A percentile compares a stretch with the other conserved stretches of the same genome.
These are phyloP conservation scores for Dothidotthia symphoricarpi DNA, from an alignment of 2,329 filamentous ascomycete genomes.

Conservation along the genomic window DNA sequence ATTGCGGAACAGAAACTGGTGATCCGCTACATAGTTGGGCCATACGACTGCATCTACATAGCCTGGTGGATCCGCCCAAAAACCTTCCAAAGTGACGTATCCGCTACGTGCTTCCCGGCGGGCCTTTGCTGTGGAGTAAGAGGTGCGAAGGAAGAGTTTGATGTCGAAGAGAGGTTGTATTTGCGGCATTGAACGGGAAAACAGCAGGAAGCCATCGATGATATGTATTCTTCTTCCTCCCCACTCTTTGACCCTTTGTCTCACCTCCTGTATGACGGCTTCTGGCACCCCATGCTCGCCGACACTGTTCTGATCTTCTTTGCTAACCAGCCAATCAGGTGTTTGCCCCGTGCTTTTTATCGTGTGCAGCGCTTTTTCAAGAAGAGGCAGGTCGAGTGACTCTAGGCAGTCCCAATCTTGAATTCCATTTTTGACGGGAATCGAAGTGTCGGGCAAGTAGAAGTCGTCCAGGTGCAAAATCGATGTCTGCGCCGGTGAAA, in stretches of 20 bases:
- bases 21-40: conserved; percentile 85
- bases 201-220: conserved; percentile 87
- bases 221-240: conserved; percentile 53
- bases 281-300: conserved; percentile 41
- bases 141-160: conserved; percentile 72
- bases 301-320: conserved; percentile 59
- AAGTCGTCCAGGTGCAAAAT: conserved; percentile 97
- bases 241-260: conserved; percentile 21
- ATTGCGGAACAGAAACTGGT: conserved; percentile 73
- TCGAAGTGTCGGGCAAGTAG: conserved; percentile 75
- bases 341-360: conserved; percentile 67
- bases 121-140: conserved; percentile 59
- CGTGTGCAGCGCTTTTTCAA: conserved; percentile 66
- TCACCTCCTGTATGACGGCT: conserved; percentile 41
- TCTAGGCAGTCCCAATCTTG: conserved; percentile 91
- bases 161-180: conserved; percentile 66
- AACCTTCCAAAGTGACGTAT: conserved; percentile 78
- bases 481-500: conserved; percentile 60
- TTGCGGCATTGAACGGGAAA: conserved; percentile 55
- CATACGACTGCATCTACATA: conserved; percentile 95
- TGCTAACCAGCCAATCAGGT: conserved; percentile 49
- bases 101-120: conserved; percentile 68
- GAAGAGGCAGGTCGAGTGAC: conserved; percentile 68
- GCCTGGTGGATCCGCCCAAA: conserved; percentile 91
- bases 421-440: conserved; percentile 53